phyloP scores from a whole-genome alignment of 2,329 filamentous ascomycete genomes.

The Colletotrichum tamarilloi region DNA sequence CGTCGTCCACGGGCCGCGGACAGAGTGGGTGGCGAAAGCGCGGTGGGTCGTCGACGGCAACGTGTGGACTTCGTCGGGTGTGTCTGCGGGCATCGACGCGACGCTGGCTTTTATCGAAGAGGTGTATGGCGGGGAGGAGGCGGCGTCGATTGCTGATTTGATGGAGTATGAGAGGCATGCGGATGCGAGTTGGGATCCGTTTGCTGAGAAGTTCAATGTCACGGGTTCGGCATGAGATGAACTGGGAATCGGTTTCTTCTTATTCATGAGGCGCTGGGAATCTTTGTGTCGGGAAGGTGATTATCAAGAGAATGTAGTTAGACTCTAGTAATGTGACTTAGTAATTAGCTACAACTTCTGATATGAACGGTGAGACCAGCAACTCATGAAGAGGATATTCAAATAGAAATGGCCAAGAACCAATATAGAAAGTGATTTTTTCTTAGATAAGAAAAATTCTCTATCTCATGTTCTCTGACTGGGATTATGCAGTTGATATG shows the following conservation, averaged over 20 bases:
- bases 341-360: background rate
- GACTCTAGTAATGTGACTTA: background rate
- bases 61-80: conserved; percentile 67
- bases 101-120: conserved; percentile 66
- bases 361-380: no score
- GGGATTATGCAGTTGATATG: no score
- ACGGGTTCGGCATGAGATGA: background rate
- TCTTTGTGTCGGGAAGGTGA: background rate
- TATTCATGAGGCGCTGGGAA: background rate
- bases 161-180: conserved; percentile 69
- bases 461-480: no score
- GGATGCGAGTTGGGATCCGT: conserved; percentile 65
- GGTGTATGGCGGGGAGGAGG: conserved; percentile 63
- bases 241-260: background rate
- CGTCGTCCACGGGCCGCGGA: conserved; percentile 50
- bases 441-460: no score
- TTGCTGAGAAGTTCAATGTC: conserved; percentile 23
- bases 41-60: conserved; percentile 69
- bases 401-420: no score
- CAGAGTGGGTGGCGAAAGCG: conserved; percentile 63
- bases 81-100: conserved; percentile 71
- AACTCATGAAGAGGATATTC: no score
- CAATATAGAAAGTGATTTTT: no score
- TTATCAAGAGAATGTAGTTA: no score
- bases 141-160: conserved; percentile 56